phyloP scores from a whole-genome alignment of 257 asterid species.

The Plantago ovata region DNA sequence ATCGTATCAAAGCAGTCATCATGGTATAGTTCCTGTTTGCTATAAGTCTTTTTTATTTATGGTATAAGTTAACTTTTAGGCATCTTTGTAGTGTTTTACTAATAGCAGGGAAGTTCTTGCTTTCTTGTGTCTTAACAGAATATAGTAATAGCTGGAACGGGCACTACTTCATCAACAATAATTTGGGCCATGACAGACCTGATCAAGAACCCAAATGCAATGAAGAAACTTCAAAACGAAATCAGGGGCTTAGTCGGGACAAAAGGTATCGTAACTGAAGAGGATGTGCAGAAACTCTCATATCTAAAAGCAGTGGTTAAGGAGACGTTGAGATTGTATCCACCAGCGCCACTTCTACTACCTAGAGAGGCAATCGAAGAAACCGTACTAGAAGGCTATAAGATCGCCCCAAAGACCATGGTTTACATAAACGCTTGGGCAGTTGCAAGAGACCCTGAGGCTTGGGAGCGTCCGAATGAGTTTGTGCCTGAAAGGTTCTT shows the following conservation, averaged over 20 bases:
- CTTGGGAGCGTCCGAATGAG: conserved; percentile 23
- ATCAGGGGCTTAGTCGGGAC: conserved; percentile 1
- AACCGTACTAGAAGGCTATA: conserved; percentile 18
- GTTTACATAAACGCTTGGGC: conserved; percentile 29
- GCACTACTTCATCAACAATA: neutral
- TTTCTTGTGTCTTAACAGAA: conserved; percentile 3
- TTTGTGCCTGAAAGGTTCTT: conserved; percentile 29
- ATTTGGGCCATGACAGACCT: conserved; percentile 21
- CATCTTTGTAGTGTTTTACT: too few relatives aligned
- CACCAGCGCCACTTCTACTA: conserved; percentile 23
- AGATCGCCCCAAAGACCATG: conserved; percentile 22
- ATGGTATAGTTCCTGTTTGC: conserved; percentile 13
- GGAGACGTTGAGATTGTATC: conserved; percentile 14
- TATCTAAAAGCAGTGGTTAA: conserved; percentile 25
- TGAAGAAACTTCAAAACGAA: conserved; percentile 20
- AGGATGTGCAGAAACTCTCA: conserved; percentile 15
- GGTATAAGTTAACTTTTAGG: too few relatives aligned
- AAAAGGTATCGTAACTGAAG: conserved; percentile 13
- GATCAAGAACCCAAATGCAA: conserved; percentile 11
- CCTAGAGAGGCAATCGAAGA: conserved; percentile 23
- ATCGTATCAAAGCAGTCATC: conserved; percentile 20
- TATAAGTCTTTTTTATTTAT: too few relatives aligned
- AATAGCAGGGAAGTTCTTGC: too few relatives aligned
- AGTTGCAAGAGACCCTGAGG: conserved; percentile 20
- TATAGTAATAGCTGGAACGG: conserved; percentile 20